Evolutionary conservation across 2,329 filamentous ascomycete species (phyloP), one percentile per base, ranked within the genome.

Genomic region (Colletotrichum sp.): DNA sequence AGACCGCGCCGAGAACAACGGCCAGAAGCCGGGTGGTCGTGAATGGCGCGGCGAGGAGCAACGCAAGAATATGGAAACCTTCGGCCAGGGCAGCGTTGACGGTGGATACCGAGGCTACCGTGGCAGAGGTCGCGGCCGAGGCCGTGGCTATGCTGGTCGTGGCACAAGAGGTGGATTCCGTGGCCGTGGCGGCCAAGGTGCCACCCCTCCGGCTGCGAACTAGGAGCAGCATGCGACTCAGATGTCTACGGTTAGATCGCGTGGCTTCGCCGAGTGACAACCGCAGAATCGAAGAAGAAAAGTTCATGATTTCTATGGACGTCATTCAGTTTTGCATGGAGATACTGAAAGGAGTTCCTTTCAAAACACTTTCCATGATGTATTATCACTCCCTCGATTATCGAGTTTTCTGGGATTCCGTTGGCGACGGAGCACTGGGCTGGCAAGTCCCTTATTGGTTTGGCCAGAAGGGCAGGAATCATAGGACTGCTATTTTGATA

Each of bases 61-160:
- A 83, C 95, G 94, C 84, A 96, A 95, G 87, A 99, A 99, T 83
- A 95, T 99, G 82, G 97, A 99, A 87, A 99, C 97, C 0, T 99
- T 99, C 80, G 97, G 97, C 11, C 96, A 99, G 84, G 96, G 96
- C 69, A 98, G 96, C 80, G 96, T 99, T 27, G 97, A 99, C 80
- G 93, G 92, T 67, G 91, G 92, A 19, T 94, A 92, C 83, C 91
- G 94, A 77, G 92, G 93, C 69, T 97, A 93, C 85, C 93, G 96
- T 68, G 95, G 95, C 34, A 91, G 95, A 59, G 95, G 95, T 44
- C 93, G 96, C 73, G 95, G 95, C 27, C 91, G 94, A 65, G 93
- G 94, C 30, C 87, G 90, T 76, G 89, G 89, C 25, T 84, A 86
- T 73, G 86, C 86, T 8, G 82, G 82, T 25, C 80, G 84, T n/a